Evolutionary conservation across 2,329 filamentous ascomycete genomes (phyloP), one percentile per base, ranked within the genome.

Genomic region (Lecanicillium sp.): DNA sequence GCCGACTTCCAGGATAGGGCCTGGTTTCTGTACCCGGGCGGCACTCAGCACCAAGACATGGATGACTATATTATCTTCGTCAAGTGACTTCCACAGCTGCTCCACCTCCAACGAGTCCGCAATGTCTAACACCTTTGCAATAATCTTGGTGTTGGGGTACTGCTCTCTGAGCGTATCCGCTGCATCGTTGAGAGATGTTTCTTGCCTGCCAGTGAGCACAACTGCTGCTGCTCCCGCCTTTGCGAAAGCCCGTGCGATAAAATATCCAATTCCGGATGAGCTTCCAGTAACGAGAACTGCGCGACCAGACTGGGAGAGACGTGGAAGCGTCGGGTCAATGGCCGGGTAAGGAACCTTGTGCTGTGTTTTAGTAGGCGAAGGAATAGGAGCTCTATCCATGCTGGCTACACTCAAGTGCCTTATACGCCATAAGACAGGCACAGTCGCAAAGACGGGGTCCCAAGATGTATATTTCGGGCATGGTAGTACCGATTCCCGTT

Each of bases 251-350:
- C 69, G 66, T 3, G 80, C 79, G 12, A 82, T 72, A 1, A 77
- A 74, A 40, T 77, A 74, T 1, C 81, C 82, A 33, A 87, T 77
- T 19, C 81, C 79, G 0, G 68, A 71, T 1, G 74, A 73, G n/a
- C 72, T 79, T 29, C 82, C 82, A 1, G 77, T 81, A 52, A 87
- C 76, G 8, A 87, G 64, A 5, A 83, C 73, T 1, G 70, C 78
- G 14, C 55, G 52, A n/a, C 65, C 65, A 1, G 53, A 48, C 33
- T 70, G 64, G 4, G 55, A 61, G 6, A 69, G 49, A 42, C 62
- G 58, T 0, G 61, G 57, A 0, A 58, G 55, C 0, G 45, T 32
- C 2, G 65, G 55, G 0, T 51, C 57, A 44, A 71, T 65, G 39
- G 53, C 46, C 0, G 57, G 47, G 42, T 70, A 69, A 0, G 59